Base-by-base conservation (phyloP, 352 stramenopile species). In the Thraustochytrium sp. region DNA sequence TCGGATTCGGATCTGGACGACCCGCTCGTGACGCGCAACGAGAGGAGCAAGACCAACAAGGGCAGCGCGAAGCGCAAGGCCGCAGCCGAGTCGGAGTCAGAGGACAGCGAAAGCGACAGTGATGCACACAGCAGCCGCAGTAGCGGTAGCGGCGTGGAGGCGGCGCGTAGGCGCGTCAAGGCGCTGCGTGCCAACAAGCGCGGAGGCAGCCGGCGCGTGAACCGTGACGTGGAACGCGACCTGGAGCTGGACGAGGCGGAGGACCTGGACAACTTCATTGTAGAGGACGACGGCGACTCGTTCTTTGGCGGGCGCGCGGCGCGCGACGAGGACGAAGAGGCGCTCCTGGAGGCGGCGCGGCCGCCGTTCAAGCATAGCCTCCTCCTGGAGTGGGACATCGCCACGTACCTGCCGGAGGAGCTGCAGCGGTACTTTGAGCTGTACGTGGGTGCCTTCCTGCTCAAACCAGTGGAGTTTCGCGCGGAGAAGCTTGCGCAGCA, bases 381-480 rank as follows among this genome's bases (percentile, higher is more conserved):
- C 48, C 83, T 91, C 36, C 89, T 87, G 54, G 87, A 87, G 59
- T 93, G 90, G 90, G 92, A 90, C 77, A 88, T 94, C 3, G 90
- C 89, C 83, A 85, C 91, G 36, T 92, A 91, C 62, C 86, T 97
- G 40, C 92, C 94, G 2, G 87, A 87, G 8, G 90, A 91, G 23
- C 90, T 95, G 37, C 88, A 93, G 72, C 88, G 94, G 44, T 96
- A 95, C 75, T 96, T 96, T 64, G 68, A 94, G 29, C 86, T 95
- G 2, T 86, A 97, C n/a, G 90, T 97, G 1, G 92, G 90, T 31
- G 92, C 93, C 74, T 95, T 96, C 73, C 49, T 90, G 21, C 77
- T 85, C 44, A 85, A 87, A 46, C 86, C 86, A 3, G 37, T 82
- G 5, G 31, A 68, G 34, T 83, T 83, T n/a, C 44, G 40, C 44